Evolutionary conservation across 345 rosid species (phyloP).

Genomic region (Noccaea caerulescens): DNA sequence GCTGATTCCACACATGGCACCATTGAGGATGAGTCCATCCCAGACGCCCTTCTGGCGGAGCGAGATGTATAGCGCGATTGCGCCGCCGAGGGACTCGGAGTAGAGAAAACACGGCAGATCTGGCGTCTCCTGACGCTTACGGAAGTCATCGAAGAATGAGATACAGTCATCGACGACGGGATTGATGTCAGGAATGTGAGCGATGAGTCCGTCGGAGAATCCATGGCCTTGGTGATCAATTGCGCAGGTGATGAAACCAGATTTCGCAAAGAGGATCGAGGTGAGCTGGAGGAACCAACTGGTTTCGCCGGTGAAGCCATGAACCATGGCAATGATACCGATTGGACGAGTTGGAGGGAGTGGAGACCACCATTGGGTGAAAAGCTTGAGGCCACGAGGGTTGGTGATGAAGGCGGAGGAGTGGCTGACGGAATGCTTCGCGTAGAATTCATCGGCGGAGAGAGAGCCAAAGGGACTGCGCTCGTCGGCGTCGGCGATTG

Average conservation of each 20-base stretch:
- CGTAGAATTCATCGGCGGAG: constrained; percentile 74
- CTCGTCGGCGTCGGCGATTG: constrained; percentile 74
- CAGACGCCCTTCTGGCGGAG: constrained; percentile 72
- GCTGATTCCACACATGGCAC: constrained; percentile 99
- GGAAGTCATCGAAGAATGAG: constrained; percentile 67
- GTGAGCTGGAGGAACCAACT: constrained; percentile 83
- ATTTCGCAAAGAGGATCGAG: constrained; percentile 73
- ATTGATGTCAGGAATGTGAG: constrained; percentile 77
- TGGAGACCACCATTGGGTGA: constrained; percentile 94
- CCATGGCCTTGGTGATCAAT: constrained; percentile 99
- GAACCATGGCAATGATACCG: constrained; percentile 81
- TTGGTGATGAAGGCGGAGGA: constrained; percentile 78
- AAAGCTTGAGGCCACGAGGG: constrained; percentile 77
- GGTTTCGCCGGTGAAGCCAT: constrained; percentile 92
- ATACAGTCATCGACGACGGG: constrained; percentile 89
- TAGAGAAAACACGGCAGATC: constrained; percentile 78
- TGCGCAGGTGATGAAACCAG: constrained; percentile 79
- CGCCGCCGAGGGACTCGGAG: constrained; percentile 92
- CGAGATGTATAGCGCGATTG: constrained; percentile 77
- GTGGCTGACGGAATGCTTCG: constrained; percentile 72
- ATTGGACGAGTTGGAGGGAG: constrained; percentile 52
- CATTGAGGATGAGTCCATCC: constrained; percentile 83
- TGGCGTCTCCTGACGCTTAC: constrained; percentile 51
- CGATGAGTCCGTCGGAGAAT: constrained; percentile 75
- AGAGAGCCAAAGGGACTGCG: constrained; percentile 69